A percentile compares a stretch with the other conserved stretches of the same genome.
These are phyloP conservation scores for Circinella umbellata DNA, from an alignment of 371 early-diverging fungal species.

Conservation along the genomic window DNA sequence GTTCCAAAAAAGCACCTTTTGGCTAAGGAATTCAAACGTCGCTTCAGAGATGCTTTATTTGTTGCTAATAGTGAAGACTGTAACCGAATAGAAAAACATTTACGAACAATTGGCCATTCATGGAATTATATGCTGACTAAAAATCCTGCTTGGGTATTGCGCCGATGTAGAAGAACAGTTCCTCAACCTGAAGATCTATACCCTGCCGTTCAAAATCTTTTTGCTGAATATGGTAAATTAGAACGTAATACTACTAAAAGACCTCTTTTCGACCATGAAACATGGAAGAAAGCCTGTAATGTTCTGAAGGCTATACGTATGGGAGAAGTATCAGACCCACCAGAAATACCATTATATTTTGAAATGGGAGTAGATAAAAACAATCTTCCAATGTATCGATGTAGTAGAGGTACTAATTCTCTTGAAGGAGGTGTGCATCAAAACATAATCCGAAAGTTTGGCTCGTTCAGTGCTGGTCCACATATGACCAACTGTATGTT, in stretches of 20 bases:
- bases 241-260: neutral
- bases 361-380: neutral
- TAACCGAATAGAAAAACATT: neutral
- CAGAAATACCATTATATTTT: neutral
- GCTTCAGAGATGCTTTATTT: neutral
- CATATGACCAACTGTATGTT: neutral
- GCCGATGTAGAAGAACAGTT: neutral
- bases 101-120: neutral
- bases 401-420: neutral
- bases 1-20: neutral
- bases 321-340: constrained; percentile 1
- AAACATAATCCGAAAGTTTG: neutral
- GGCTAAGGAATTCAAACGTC: neutral
- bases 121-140: neutral
- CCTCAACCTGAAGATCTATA: neutral
- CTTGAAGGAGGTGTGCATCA: constrained; percentile 3
- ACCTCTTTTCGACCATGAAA: neutral
- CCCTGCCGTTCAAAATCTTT: neutral
- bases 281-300: neutral
- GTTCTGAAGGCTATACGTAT: neutral
- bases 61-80: neutral
- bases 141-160: neutral
- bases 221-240: neutral
- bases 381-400: neutral
- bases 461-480: neutral